phyloP scores from a whole-genome alignment of 495 filamentous ascomycete genomes.

The Penicillium arizonense region DNA sequence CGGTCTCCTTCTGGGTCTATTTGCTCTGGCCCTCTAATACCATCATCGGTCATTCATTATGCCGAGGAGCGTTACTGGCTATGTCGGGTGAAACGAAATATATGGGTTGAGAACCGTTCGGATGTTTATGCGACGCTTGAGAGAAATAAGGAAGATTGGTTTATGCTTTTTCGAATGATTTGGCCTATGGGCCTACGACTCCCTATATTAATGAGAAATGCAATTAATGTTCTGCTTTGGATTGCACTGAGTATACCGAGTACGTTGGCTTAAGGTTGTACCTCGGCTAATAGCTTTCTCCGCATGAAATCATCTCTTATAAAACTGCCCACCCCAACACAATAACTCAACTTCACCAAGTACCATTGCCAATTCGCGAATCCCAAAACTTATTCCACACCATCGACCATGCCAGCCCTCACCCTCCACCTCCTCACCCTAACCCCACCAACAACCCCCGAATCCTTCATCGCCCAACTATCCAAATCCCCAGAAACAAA shows the following conservation, averaged over 20 bases:
- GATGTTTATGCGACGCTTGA: too few relatives aligned
- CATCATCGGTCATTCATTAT: neutral
- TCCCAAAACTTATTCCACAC: neutral
- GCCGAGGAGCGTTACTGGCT: neutral
- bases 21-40: conserved; percentile 17
- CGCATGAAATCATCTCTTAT: conserved; percentile 12
- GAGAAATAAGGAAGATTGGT: neutral
- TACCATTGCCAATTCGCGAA: neutral
- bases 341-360: neutral
- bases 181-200: conserved; percentile 5
- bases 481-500: conserved; percentile 27
- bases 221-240: neutral
- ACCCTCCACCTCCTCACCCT: conserved; percentile 46
- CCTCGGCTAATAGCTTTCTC: conserved; percentile 13
- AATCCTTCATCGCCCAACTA: conserved; percentile 26
- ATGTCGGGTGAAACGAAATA: neutral
- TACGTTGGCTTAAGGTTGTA: neutral
- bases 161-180: conserved; percentile 2
- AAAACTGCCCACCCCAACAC: neutral
- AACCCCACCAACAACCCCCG: conserved; percentile 14
- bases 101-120: neutral
- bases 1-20: conserved; percentile 24
- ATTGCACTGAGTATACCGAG: neutral
- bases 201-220: conserved; percentile 11
- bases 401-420: conserved; percentile 41